Base-by-base conservation (phyloP, 2,329 filamentous ascomycete species). In the Elsinoe arachidis region DNA sequence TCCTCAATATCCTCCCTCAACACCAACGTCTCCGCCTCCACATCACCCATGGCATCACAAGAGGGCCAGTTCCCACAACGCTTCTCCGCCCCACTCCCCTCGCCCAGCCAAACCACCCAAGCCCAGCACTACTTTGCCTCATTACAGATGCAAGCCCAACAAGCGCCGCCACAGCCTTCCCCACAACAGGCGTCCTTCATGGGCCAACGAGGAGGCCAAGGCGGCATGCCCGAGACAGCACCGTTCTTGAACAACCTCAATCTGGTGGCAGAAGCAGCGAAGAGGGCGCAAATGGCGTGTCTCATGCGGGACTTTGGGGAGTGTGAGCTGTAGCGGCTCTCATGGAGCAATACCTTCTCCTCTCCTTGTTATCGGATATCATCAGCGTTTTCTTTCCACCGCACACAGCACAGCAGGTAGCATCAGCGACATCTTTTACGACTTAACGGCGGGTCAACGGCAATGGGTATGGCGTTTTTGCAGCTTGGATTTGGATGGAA, bases 191-290 rank as follows among this genome's bases (percentile, higher is more conserved):
- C 58, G 43, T 58, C 58, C 33, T 65, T 67, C 51, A 56, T 64
- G 26, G 68, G 68, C 14, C 66, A 69, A 60, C 64, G 68, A 62
- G 66, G 67, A 33, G 53, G 44, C 12, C 58, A 63, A 17, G 65
- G 62, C 26, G 68, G 67, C 7, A 59, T 60, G 34, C 70, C 72
- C 38, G 74, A 76, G 65, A 82, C 80, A 1, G 76, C 78, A 9
- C 78, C 78, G 3, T 90, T 90, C 68, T 79, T 95, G 60, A 83
- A 85, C 65, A 86, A 95, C 71, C 88, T 92, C 67, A 92, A 82
- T 59, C 81, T 96, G 30, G 81, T 96, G 41, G 91, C 91, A 35
- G 92, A 97, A 76, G 92, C 92, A 1, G 92, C 90, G 43, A 96
- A 95, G 74, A 80, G 91, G 41, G 92, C 92, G 9, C 90, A 96